A percentile compares a stretch with the other conserved stretches of the same genome.
phyloP scores from a whole-genome alignment of 1,139 yeast species.

The Blastobotrys buckinghamii region DNA sequence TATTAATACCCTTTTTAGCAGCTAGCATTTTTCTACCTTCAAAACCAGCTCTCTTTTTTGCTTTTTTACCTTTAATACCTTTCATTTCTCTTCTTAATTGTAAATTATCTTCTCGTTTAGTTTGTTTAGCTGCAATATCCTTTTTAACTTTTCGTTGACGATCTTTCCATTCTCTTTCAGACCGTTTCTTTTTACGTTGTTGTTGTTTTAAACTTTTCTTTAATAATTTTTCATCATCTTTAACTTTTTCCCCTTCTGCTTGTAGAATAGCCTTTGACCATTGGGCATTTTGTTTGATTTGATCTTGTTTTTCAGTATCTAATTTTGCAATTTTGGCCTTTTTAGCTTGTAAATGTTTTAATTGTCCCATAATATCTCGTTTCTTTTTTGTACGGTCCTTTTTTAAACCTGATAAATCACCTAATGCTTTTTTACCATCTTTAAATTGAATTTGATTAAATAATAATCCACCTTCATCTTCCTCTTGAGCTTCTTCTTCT shows the following conservation, averaged over 20 bases:
- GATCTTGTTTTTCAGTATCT: conserved; percentile 58
- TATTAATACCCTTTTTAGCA: not conserved
- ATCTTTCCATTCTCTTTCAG: conserved; percentile 81
- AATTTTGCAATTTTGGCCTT: conserved; percentile 56
- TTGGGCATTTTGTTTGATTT: conserved; percentile 61
- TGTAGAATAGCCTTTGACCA: conserved; percentile 84
- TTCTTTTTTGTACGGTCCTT: conserved; percentile 70
- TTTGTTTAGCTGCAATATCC: conserved; percentile 60
- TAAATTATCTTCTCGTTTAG: conserved; percentile 84
- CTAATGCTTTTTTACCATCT: conserved; percentile 77
- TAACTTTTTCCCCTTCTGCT: conserved; percentile 81
- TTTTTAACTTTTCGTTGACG: conserved; percentile 59
- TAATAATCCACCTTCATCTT: conserved; percentile 41
- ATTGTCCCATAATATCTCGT: conserved; percentile 81
- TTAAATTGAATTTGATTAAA: conserved; percentile 79
- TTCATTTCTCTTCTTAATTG: conserved; percentile 75
- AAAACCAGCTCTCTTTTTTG: conserved; percentile 42
- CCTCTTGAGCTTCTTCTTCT: conserved; percentile 24
- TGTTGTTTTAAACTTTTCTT: conserved; percentile 81
- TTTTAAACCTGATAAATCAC: conserved; percentile 62
- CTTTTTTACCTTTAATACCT: conserved; percentile 47
- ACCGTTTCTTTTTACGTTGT: conserved; percentile 71
- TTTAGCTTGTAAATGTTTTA: conserved; percentile 67
- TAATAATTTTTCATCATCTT: conserved; percentile 84
- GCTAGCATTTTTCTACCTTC: conserved; percentile 33